phyloP scores from a whole-genome alignment of 78 protist species.

The Polysphondylium violaceum region DNA sequence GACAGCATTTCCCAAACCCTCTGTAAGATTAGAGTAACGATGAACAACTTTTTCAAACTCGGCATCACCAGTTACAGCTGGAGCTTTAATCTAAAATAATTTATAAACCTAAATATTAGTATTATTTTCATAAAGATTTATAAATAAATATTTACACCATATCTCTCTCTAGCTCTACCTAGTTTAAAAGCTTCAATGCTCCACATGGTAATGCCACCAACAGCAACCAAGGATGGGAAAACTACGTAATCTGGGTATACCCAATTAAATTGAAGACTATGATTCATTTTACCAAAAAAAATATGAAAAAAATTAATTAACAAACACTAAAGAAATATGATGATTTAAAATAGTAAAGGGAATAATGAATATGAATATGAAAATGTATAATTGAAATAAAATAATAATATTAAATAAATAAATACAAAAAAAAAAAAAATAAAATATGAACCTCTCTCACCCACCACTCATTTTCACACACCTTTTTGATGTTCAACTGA shows the following conservation, averaged over 20 bases:
- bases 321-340: no score
- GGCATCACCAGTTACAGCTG: slow-evolving; percentile 33
- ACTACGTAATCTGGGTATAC: slow-evolving; percentile 8
- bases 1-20: slow-evolving; percentile 11
- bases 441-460: no score
- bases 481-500: no score
- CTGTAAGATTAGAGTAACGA: slow-evolving; percentile 8
- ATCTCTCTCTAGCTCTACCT: slow-evolving; percentile 15
- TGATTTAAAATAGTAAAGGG: no score
- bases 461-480: no score
- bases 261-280: no score
- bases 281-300: no score
- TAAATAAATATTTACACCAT: background rate
- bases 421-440: no score
- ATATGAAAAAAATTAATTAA: no score
- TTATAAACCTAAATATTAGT: background rate
- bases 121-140: background rate
- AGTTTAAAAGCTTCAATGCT: slow-evolving; percentile 1
- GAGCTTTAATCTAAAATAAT: slow-evolving; percentile 32
- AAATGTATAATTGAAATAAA: no score
- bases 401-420: no score
- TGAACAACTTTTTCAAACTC: slow-evolving; percentile 28
- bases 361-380: no score
- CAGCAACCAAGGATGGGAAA: slow-evolving; percentile 50
- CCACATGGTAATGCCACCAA: slow-evolving; percentile 2